phyloP scores from a whole-genome alignment of 2,329 filamentous ascomycete genomes.

The Chalara sp. region DNA sequence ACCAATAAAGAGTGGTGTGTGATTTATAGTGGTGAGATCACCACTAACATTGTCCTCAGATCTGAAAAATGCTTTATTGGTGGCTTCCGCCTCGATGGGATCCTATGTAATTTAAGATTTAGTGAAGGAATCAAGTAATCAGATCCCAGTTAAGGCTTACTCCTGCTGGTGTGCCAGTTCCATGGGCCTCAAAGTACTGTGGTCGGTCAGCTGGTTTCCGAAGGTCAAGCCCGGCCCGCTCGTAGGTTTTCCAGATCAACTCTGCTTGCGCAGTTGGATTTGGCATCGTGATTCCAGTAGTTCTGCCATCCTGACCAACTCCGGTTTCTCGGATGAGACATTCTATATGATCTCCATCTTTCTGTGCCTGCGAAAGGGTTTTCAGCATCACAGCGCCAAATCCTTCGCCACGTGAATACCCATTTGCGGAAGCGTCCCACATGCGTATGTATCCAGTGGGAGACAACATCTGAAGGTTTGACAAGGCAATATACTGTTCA shows the following conservation, averaged over 20 bases:
- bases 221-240: slow-evolving; percentile 32
- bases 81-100: slow-evolving; percentile 15
- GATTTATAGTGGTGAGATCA: too few relatives aligned
- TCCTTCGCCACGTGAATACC: slow-evolving; percentile 58
- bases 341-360: slow-evolving; percentile 50
- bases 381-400: slow-evolving; percentile 52
- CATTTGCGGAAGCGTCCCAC: slow-evolving; percentile 36
- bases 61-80: slow-evolving; percentile 6
- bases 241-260: slow-evolving; percentile 36
- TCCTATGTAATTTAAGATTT: slow-evolving; percentile 1
- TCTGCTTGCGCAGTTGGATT: slow-evolving; percentile 34
- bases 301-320: slow-evolving; percentile 45
- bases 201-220: slow-evolving; percentile 1
- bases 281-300: slow-evolving; percentile 45
- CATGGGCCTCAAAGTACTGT: slow-evolving; percentile 12
- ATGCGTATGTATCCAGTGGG: slow-evolving; percentile 32
- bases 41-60: background rate
- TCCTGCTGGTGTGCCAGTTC: slow-evolving; percentile 16
- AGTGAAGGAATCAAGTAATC: too few relatives aligned
- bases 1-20: slow-evolving; percentile 11
- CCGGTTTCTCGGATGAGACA: slow-evolving; percentile 35
- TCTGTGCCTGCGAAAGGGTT: slow-evolving; percentile 47
- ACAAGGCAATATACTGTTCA: slow-evolving; percentile 29
- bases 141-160: background rate
- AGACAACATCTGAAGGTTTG: slow-evolving; percentile 33